phyloP scores from a whole-genome alignment of 1,139 yeast genomes.

The Candida tropicalis region DNA sequence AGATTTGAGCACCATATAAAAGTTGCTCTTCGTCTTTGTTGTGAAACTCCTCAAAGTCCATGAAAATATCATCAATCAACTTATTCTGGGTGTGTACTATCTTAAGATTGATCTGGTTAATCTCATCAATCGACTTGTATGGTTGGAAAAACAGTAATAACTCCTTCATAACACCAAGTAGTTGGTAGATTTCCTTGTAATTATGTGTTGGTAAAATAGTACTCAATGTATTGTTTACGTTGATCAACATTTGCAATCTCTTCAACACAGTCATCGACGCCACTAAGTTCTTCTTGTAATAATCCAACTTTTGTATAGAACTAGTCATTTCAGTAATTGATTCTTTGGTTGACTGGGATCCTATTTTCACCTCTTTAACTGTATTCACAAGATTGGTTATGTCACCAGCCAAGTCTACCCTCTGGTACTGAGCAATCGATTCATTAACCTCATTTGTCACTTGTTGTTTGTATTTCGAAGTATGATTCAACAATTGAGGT shows the following conservation, averaged over 20 bases:
- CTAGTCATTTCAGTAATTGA: constrained; percentile 72
- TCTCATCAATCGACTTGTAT: constrained; percentile 81
- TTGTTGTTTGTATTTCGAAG: constrained; percentile 46
- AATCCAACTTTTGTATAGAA: constrained; percentile 77
- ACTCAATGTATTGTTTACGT: constrained; percentile 71
- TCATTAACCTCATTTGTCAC: constrained; percentile 44
- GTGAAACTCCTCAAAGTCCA: constrained; percentile 63
- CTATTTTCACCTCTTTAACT: constrained; percentile 24
- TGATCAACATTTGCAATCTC: constrained; percentile 81
- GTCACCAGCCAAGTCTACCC: constrained; percentile 9
- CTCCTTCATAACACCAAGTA: constrained; percentile 78
- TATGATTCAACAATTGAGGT: constrained; percentile 44
- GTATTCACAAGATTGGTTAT: constrained; percentile 7
- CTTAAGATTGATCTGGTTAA: constrained; percentile 66
- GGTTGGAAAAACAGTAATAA: constrained; percentile 76
- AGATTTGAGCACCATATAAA: constrained; percentile 66
- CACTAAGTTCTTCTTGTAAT: constrained; percentile 79
- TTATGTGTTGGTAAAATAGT: constrained; percentile 45
- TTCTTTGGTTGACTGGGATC: constrained; percentile 51
- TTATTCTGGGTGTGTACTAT: constrained; percentile 66
- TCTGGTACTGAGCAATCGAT: constrained; percentile 6
- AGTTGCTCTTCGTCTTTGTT: constrained; percentile 27
- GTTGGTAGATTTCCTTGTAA: constrained; percentile 67
- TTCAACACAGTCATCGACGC: constrained; percentile 84
- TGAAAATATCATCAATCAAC: constrained; percentile 71